Evolutionary conservation across 441 rosid species (phyloP).

Genomic region (Populus trichocarpa): DNA sequence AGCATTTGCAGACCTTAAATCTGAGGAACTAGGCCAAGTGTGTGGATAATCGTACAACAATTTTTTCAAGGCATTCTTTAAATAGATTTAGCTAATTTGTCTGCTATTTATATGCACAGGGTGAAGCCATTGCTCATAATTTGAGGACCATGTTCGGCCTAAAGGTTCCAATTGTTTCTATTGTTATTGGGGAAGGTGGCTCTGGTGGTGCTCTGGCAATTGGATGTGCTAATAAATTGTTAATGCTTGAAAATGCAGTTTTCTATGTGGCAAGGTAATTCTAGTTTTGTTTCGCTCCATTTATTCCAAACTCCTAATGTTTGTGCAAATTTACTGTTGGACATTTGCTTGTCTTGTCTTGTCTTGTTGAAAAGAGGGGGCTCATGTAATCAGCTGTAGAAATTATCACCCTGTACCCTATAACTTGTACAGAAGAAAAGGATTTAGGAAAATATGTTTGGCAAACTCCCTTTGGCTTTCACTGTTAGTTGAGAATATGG

Average conservation of each 20-base stretch:
- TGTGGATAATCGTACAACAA: slow-evolving; percentile 2
- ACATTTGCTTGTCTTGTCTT: neutral
- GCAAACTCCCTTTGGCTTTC: neutral
- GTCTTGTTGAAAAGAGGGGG: neutral
- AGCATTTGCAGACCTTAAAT: slow-evolving; percentile 82
- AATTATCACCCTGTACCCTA: neutral
- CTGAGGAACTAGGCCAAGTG: slow-evolving; percentile 90
- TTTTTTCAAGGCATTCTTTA: slow-evolving; percentile 8
- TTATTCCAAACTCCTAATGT: neutral
- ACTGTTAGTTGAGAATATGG: neutral
- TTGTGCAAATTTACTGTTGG: neutral
- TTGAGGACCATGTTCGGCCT: slow-evolving; percentile 91
- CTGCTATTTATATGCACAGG: slow-evolving; percentile 42
- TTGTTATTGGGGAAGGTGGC: slow-evolving; percentile 97
- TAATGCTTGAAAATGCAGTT: slow-evolving; percentile 91
- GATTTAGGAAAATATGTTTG: neutral
- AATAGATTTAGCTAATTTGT: slow-evolving; percentile 18
- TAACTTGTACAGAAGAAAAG: neutral
- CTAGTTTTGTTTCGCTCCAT: neutral
- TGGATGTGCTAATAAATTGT: slow-evolving; percentile 81
- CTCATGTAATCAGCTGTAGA: neutral
- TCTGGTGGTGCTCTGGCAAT: slow-evolving; percentile 97
- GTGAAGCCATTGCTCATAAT: slow-evolving; percentile 93
- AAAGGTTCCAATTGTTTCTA: slow-evolving; percentile 85
- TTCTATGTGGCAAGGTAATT: slow-evolving; percentile 93